These are phyloP conservation scores for Trichoderma erinaceum DNA, from an alignment of 495 filamentous ascomycete species.

Conservation along the genomic window DNA sequence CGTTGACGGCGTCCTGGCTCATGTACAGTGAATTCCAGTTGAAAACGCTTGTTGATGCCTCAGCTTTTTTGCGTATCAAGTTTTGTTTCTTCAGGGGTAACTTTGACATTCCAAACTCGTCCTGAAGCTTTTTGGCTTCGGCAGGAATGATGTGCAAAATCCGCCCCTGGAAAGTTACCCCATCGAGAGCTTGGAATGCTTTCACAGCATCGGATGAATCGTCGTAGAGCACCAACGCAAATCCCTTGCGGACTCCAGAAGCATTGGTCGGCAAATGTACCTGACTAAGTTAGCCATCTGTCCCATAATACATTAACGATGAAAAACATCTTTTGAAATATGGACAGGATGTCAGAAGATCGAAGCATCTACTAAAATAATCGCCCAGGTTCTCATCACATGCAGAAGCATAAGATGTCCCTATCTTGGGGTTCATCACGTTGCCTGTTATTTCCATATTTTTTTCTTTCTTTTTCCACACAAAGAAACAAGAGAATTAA, in stretches of 20 bases:
- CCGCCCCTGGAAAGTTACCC: conserved; percentile 81
- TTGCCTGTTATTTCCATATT: conserved; percentile 38
- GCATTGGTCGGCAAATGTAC: conserved; percentile 74
- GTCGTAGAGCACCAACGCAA: conserved; percentile 75
- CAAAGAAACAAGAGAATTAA: conserved; percentile 22
- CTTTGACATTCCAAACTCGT: conserved; percentile 82
- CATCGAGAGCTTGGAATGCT: conserved; percentile 70
- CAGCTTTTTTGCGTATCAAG: conserved; percentile 72
- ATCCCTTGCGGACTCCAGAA: conserved; percentile 68
- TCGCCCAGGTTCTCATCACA: conserved; percentile 54
- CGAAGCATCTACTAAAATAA: conserved; percentile 62
- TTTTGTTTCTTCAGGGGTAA: conserved; percentile 92
- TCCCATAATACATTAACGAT: neutral
- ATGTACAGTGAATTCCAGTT: conserved; percentile 98
- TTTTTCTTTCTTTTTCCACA: conserved; percentile 7
- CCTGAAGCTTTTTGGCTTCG: conserved; percentile 69
- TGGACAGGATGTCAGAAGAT: conserved; percentile 34
- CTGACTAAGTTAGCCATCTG: conserved; percentile 43
- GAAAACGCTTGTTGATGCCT: conserved; percentile 69
- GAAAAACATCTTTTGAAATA: neutral
- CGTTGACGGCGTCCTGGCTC: conserved; percentile 95
- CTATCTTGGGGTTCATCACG: conserved; percentile 97
- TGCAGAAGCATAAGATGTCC: conserved; percentile 86
- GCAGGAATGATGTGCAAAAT: conserved; percentile 84
- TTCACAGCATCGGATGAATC: conserved; percentile 64